Evolutionary conservation across 345 rosid genomes (phyloP).

Genomic region (Camelina laxa): DNA sequence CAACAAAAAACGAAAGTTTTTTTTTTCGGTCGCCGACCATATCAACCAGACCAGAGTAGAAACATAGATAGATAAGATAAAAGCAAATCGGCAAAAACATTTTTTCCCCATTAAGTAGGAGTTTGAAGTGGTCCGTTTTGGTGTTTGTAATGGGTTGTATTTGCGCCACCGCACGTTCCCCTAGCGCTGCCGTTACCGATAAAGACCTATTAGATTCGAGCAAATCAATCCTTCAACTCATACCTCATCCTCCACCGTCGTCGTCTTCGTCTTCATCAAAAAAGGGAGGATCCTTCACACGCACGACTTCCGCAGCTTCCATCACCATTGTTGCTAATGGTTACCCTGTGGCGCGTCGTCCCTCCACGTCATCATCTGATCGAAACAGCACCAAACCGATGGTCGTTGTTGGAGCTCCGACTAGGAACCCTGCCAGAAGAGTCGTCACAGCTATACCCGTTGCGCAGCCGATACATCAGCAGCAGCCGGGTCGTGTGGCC

Average conservation of each 20-base stretch:
- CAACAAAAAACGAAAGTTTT: constrained; percentile 8
- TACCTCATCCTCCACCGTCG: constrained; percentile 32
- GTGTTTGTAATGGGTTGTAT: constrained; percentile 44
- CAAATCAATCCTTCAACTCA: constrained; percentile 40
- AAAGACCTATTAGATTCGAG: constrained; percentile 36
- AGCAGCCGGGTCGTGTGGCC: constrained; percentile 16
- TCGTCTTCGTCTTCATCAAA: constrained; percentile 32
- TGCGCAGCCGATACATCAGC: constrained; percentile 13
- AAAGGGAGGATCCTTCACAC: constrained; percentile 30
- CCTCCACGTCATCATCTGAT: constrained; percentile 40
- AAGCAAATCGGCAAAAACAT: constrained; percentile 5
- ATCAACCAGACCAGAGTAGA: constrained; percentile 10
- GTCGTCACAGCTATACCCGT: constrained; percentile 27
- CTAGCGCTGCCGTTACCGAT: constrained; percentile 37
- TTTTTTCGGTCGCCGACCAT: constrained; percentile 34
- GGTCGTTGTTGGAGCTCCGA: constrained; percentile 35
- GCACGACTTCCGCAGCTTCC: constrained; percentile 33
- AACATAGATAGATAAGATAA: constrained; percentile 9
- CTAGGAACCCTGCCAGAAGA: constrained; percentile 33
- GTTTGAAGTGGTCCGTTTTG: constrained; percentile 30
- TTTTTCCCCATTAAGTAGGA: neutral
- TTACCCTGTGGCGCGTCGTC: constrained; percentile 31
- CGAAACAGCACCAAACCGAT: constrained; percentile 14
- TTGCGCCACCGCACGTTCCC: constrained; percentile 45
- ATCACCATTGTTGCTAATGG: constrained; percentile 41